Conservation (phyloP, 192 early-diverging fungal species). For the Coemansia sp. region DNA sequence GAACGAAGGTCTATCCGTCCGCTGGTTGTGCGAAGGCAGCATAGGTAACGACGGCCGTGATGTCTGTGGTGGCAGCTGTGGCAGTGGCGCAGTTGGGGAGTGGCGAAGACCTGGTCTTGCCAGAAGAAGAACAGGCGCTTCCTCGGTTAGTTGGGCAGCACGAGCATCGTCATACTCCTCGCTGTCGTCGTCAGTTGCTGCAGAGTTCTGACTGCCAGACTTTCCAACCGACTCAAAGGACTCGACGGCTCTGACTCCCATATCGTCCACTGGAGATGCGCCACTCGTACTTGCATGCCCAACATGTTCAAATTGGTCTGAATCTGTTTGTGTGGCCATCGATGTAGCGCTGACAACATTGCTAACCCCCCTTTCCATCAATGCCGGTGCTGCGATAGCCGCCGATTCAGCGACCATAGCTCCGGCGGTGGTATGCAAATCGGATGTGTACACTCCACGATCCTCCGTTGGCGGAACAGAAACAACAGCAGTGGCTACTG, state of each 20-base stretch:
- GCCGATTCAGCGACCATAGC: not conserved
- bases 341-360: not conserved
- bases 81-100: conserved; percentile 20
- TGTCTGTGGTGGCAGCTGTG: conserved; percentile 17
- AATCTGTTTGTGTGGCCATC: not conserved
- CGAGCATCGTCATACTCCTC: not conserved
- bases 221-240: conserved; percentile 15
- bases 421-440: not conserved
- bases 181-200: conserved; percentile 13
- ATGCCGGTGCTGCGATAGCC: not conserved
- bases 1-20: not conserved
- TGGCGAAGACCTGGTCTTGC: conserved; percentile 8
- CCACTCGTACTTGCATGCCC: not conserved
- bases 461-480: not conserved
- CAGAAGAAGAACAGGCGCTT: not conserved
- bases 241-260: not conserved
- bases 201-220: not conserved
- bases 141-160: conserved; percentile 1
- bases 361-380: not conserved
- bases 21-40: not conserved
- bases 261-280: not conserved
- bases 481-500: not conserved
- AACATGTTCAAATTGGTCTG: conserved; percentile 6
- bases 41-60: conserved; percentile 11
- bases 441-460: not conserved